Conservation (phyloP, 345 rosid species). For the Murraya paniculata region DNA sequence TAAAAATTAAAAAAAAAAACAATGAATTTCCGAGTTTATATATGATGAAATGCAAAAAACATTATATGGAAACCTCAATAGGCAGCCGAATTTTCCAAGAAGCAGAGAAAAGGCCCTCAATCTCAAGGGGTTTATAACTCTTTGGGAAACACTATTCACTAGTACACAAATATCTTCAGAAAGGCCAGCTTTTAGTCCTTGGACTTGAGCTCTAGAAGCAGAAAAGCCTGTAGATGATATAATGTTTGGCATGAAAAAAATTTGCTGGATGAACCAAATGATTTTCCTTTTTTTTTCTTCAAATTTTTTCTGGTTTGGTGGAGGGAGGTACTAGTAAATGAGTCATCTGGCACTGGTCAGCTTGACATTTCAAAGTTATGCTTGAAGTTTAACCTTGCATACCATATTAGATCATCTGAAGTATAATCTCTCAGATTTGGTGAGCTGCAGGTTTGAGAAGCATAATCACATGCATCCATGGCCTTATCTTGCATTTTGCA, state of each 20-base stretch:
- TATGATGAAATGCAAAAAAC: background rate
- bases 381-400: slow-evolving; percentile 7
- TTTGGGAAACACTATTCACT: background rate
- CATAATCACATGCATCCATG: slow-evolving; percentile 24
- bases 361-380: background rate
- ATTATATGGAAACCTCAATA: background rate
- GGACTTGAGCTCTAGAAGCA: background rate
- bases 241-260: background rate
- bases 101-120: background rate
- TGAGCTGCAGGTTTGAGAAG: slow-evolving; percentile 29
- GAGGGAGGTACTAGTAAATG: background rate
- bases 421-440: slow-evolving; percentile 19
- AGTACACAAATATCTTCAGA: background rate
- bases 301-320: background rate
- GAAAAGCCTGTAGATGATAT: background rate
- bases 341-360: background rate
- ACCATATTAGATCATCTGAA: slow-evolving; percentile 74
- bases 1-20: too few species aligned
- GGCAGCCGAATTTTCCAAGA: background rate
- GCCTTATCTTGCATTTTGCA: slow-evolving; percentile 47
- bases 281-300: background rate
- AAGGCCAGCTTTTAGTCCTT: background rate
- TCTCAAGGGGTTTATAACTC: background rate
- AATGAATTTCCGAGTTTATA: background rate
- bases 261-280: background rate